Base-by-base conservation (phyloP, 169 alveolate species). In the Cryptosporidium tyzzeri region DNA sequence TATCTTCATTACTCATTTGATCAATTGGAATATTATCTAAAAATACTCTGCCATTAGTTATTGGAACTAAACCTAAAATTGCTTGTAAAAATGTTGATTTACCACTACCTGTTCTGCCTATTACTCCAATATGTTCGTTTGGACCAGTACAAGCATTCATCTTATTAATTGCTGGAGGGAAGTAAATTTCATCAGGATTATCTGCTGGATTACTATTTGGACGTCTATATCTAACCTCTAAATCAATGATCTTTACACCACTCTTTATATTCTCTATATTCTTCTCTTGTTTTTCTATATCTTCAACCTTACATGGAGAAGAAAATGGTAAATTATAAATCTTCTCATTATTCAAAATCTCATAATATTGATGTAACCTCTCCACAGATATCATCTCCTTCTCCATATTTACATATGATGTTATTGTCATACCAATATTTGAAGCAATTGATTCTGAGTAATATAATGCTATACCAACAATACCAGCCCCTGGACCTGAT, bases 31-130 rank as follows among this genome's bases (percentile, higher is more conserved):
- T 74, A n/a, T 86, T 93, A 35, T 92, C 95, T 21, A 93, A 37
- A 0, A 84, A 53, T 1, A 92, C 85, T n/a, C 91, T 86, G 5
- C 95, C 97, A 0, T 73, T 67, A 39, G 84, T 70, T 18, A 93
- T 86, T 35, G 95, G 96, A 31, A 92, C 70, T 18, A 94, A 91
- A 51, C 97, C 94, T 55, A 95, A 92, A 23, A 95, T 70, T 21
- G 97, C 91, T 37, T 96, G 94, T 21, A 95, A 69, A 33, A 96
- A 85, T 1, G 97, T 92, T 10, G 96, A 91, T 62, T 96, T 96
- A 1, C 98, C 98, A 7, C 97, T 94, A 6, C 98, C 98, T 29
- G 97, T 94, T 75, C 97, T 94, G 0, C 98, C 98, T 45, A 96
- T 73, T 44, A 96, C 94, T 35, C 96, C 97, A 14, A 94, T 92